Base-by-base conservation (phyloP, 176 grass and related monocot species). In the Triticum monococcum region DNA sequence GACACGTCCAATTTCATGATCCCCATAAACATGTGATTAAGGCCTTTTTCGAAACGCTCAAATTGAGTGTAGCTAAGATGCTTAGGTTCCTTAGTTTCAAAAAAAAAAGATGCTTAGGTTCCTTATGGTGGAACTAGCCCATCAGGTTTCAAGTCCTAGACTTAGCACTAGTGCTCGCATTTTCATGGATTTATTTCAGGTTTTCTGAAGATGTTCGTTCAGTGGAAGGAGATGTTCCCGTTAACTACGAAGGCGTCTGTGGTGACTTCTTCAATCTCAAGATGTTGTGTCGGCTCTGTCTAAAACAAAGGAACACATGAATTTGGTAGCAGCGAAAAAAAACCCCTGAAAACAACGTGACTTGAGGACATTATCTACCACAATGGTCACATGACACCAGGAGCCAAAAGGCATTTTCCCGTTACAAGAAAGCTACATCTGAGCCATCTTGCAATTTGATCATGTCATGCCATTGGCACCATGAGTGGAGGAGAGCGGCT, bases 391-490 rank as follows among this genome's bases (percentile, higher is more conserved):
- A 77, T 77, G 74, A 22, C 26, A 77, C 74, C 26, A 77, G 4
- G 74, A 77, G 74, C 46, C 74, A 77, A 77, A 77, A 77, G 46
- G 26, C 74, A 56, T 33, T 77, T 56, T 56, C 14, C 30, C 16
- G 30, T 68, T 68, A 68, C 65, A 35, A 4, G 74, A 77, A 77
- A 77, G 74, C 46, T 77, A 56, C 28, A 32, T 56, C 22, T 56
- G 26, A 16, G 52, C 16, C 74, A 28, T 56, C 25, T 77, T 56
- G 5, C 26, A 12, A 10, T 56, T 77, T 5, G 74, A 17, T 57
- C 26, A 56, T 57, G 60, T 12, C n/a, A 63, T 59, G 56, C 56
- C 56, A 59, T 59, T 59, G 56, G 14, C 72, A 52, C 45, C 14
- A 52, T 1, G 72, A 31, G 25, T 28, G 43, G 30, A 46, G 37